Percentiles rank a stretch among this genome's conserved stretches.
phyloP scores from a whole-genome alignment of 805 yeast species.

The Kodamaea hsintzibuensis region DNA sequence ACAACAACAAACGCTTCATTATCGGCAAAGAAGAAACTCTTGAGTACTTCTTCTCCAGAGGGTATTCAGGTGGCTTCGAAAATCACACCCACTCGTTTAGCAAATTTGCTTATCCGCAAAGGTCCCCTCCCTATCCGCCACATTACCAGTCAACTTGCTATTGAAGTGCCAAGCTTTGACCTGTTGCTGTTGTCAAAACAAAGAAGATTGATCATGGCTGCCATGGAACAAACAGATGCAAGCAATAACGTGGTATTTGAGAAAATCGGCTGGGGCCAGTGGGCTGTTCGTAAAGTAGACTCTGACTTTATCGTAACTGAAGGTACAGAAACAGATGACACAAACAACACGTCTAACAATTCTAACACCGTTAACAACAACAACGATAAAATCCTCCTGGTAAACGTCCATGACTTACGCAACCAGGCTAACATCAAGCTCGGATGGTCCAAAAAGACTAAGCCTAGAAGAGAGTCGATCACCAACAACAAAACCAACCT shows the following conservation, averaged over 20 bases:
- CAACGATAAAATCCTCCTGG: conserved; percentile 7
- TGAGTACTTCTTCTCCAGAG: conserved; percentile 81
- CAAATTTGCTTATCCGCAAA: conserved; percentile 62
- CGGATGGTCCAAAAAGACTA: conserved; percentile 41
- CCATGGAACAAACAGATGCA: conserved; percentile 71
- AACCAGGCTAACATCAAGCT: conserved; percentile 35
- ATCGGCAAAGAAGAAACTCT: conserved; percentile 19
- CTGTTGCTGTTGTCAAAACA: conserved; percentile 82
- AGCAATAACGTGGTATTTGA: conserved; percentile 71
- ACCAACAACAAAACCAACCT: conserved; percentile 45
- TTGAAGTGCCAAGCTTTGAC: conserved; percentile 78
- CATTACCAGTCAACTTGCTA: conserved; percentile 74
- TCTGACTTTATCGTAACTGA: conserved; percentile 49
- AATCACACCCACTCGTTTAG: conserved; percentile 78
- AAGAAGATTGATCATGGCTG: conserved; percentile 85
- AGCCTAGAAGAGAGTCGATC: conserved; percentile 51
- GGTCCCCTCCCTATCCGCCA: conserved; percentile 93
- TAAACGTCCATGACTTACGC: conserved; percentile 34
- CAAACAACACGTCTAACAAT: neutral
- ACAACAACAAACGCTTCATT: neutral
- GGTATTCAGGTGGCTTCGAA: conserved; percentile 86
- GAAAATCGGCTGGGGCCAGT: conserved; percentile 97
- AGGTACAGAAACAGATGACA: conserved; percentile 30
- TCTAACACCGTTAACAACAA: neutral
- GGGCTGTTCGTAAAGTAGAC: conserved; percentile 72